Evolutionary conservation across 805 yeast species (phyloP).

Genomic region (Kazachstania taianensis): DNA sequence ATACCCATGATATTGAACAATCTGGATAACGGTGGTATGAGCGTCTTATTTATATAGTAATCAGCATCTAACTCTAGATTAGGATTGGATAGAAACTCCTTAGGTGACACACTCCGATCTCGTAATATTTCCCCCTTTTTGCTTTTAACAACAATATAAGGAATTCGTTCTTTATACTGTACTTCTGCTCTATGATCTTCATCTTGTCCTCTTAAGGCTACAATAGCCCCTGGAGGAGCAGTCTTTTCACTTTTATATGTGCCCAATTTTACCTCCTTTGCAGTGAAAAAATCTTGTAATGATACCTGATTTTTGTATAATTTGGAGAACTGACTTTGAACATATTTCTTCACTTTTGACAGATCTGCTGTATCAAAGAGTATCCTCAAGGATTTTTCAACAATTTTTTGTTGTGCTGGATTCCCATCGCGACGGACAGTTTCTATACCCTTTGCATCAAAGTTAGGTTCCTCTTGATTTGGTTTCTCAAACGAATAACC

Average conservation of each 20-base stretch:
- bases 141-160: constrained; percentile 69
- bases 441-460: constrained; percentile 96
- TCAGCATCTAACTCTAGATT: constrained; percentile 56
- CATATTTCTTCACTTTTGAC: constrained; percentile 56
- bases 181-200: constrained; percentile 70
- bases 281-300: constrained; percentile 80
- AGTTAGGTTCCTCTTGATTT: constrained; percentile 46
- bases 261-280: constrained; percentile 81
- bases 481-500: constrained; percentile 67
- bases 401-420: constrained; percentile 79
- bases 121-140: constrained; percentile 45
- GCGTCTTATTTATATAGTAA: constrained; percentile 73
- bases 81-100: constrained; percentile 43
- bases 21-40: constrained; percentile 85
- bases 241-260: constrained; percentile 60
- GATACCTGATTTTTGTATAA: constrained; percentile 54
- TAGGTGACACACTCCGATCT: constrained; percentile 75
- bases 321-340: constrained; percentile 55
- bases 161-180: constrained; percentile 80
- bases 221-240: constrained; percentile 86
- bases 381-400: constrained; percentile 55
- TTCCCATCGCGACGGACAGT: constrained; percentile 92
- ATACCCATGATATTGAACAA: constrained; percentile 77
- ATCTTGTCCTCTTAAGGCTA: constrained; percentile 53
- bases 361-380: constrained; percentile 67